These are phyloP conservation scores for Aspergillus fumigatus DNA, from an alignment of 2,329 filamentous ascomycete species.

Conservation along the genomic window DNA sequence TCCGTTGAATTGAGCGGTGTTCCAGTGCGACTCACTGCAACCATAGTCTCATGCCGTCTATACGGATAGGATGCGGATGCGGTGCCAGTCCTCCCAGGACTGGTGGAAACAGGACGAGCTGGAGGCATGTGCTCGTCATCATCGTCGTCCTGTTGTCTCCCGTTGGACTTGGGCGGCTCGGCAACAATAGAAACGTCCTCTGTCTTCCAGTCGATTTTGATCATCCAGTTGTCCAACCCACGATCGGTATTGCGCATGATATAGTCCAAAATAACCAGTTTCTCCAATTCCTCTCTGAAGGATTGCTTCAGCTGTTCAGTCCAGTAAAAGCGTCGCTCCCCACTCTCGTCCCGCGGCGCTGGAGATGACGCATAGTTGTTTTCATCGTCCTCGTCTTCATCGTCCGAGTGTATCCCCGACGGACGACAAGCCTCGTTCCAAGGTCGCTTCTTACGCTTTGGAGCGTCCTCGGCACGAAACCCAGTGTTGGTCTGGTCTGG, in stretches of 20 bases:
- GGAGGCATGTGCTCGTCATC: conserved; percentile 46
- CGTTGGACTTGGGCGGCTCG: conserved; percentile 68
- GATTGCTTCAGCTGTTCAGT: conserved; percentile 82
- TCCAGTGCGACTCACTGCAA: conserved; percentile 57
- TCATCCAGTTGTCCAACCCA: conserved; percentile 99
- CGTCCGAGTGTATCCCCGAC: conserved; percentile 53
- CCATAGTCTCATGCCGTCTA: conserved; percentile 77
- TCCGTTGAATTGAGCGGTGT: conserved; percentile 47
- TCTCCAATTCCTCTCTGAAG: conserved; percentile 92
- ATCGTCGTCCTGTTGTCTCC: conserved; percentile 42
- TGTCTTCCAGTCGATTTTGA: conserved; percentile 83
- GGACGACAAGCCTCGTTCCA: conserved; percentile 85
- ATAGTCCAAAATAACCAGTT: conserved; percentile 94
- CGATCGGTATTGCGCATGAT: conserved; percentile 99
- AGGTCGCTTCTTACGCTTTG: conserved; percentile 62
- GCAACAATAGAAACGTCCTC: conserved; percentile 81
- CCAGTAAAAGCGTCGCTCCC: conserved; percentile 66
- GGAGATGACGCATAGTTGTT: conserved; percentile 37
- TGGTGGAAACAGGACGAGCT: conserved; percentile 59
- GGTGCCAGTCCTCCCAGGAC: conserved; percentile 36
- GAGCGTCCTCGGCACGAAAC: conserved; percentile 63
- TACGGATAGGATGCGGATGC: conserved; percentile 61
- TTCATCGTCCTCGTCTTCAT: conserved; percentile 57
- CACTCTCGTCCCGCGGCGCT: conserved; percentile 43
- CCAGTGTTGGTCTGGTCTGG: conserved; percentile 75